Evolutionary conservation across 73 alveolate species (phyloP).

Genomic region (Vitrella brassicaformis): DNA sequence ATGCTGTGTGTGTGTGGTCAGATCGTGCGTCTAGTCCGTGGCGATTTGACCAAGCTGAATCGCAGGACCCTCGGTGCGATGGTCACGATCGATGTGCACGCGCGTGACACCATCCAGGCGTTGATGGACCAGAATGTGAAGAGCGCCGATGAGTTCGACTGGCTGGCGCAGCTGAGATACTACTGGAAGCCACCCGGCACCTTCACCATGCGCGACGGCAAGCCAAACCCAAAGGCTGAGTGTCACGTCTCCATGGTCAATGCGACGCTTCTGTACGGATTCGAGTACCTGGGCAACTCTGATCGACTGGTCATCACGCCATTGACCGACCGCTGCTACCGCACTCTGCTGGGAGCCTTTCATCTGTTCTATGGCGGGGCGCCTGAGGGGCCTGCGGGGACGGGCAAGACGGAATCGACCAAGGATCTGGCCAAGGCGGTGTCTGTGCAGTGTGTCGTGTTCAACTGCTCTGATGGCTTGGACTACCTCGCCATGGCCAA

Average conservation of each 20-base stretch:
- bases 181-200: constrained; percentile 85
- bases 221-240: constrained; percentile 61
- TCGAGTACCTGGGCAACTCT: constrained; percentile 85
- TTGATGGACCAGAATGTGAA: constrained; percentile 76
- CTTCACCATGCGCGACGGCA: constrained; percentile 81
- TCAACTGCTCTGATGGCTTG: constrained; percentile 86
- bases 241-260: constrained; percentile 3
- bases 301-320: constrained; percentile 92
- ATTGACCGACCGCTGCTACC: constrained; percentile 88
- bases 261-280: constrained; percentile 78
- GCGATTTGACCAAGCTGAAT: constrained; percentile 72
- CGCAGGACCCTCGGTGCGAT: constrained; percentile 92
- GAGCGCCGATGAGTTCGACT: constrained; percentile 82
- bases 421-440: constrained; percentile 85
- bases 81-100: constrained; percentile 98
- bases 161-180: constrained; percentile 96
- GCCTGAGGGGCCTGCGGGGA: constrained; percentile 98
- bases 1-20: neutral
- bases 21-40: constrained; percentile 43
- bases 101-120: constrained; percentile 89
- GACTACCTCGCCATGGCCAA: constrained; percentile 82
- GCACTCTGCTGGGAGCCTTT: constrained; percentile 87
- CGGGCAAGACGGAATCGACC: constrained; percentile 96
- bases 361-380: constrained; percentile 89
- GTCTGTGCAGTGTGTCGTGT: constrained; percentile 88